Evolutionary conservation across 768 basidiomycete genomes (phyloP), one percentile per base, ranked within the genome.

Genomic region (Tephrocybe rancida): DNA sequence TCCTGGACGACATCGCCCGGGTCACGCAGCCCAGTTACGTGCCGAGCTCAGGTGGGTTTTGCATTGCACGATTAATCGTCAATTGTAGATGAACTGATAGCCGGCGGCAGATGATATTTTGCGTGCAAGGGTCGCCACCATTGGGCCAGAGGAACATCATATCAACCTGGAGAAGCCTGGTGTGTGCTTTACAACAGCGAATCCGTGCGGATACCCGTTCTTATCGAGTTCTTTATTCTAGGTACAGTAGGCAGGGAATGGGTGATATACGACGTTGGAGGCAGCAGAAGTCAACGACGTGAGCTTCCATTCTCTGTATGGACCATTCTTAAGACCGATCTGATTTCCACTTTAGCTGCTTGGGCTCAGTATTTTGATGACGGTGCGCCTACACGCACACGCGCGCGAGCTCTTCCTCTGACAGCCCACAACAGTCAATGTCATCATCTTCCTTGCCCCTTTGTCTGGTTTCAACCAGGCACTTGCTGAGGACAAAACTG

Each of bases 321-420:
- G 19, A 18, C 14, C 41, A 21, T 19, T 21, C 18, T 19, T 19
- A 41, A 41, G 19, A 41, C 21, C 13, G 35, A 41, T 48, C 19
- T 44, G 50, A 30, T 52, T 54, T 39, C 5, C 13, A 19, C 39
- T n/a, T 18, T 48, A 85, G 85, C 80, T 50, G 78, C 79, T 4
- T 87, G 86, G 87, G 82, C 81, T 1, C 84, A 86, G 24, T 88
- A 82, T 64, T 87, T 88, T 53, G 85, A 88, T 50, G 80, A 86
- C 62, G 81, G 84, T 85, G 46, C 44, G 72, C 58, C 24, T 9
- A 25, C 24, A 42, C 19, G 14, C 14, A 22, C 16, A 43, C 27
- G 30, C 35, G 13, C 6, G 18, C 39, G 46, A 51, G 42, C 6
- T 14, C 24, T 11, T 37, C 18, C 54, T 24, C 54, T 56, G 27